A percentile compares a stretch with the other conserved stretches of the same genome.
These are phyloP conservation scores for Pythium utonaiense DNA, from an alignment of 352 stramenopile genomes.

Conservation along the genomic window DNA sequence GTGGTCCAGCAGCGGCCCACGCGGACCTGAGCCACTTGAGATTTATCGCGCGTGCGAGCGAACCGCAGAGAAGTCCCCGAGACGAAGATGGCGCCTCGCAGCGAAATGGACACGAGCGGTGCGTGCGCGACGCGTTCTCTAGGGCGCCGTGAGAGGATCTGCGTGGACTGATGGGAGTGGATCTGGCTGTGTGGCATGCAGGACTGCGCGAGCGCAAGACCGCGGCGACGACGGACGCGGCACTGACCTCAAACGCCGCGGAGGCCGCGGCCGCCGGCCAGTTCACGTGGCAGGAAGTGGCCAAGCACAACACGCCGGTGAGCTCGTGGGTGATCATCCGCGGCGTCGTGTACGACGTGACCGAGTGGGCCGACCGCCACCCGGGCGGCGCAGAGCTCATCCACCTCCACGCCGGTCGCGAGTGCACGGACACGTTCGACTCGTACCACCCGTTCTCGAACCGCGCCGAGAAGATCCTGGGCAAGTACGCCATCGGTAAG, in stretches of 20 bases:
- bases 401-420: conserved; percentile 70
- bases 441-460: conserved; percentile 90
- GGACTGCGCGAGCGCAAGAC: conserved; percentile 63
- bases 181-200: too few species aligned
- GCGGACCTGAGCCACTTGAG: conserved; percentile 9
- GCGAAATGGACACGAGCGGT: conserved; percentile 15
- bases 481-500: conserved; percentile 84
- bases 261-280: conserved; percentile 19
- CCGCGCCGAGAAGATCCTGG: conserved; percentile 75
- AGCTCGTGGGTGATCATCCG: conserved; percentile 97
- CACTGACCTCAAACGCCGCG: conserved; percentile 1
- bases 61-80: conserved; percentile 6
- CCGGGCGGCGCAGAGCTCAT: conserved; percentile 81
- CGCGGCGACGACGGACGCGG: conserved; percentile 13
- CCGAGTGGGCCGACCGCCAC: conserved; percentile 76
- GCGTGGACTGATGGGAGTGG: too few species aligned
- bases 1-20: conserved; percentile 7
- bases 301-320: conserved; percentile 92
- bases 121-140: too few species aligned
- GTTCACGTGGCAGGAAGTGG: conserved; percentile 94
- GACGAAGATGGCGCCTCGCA: conserved; percentile 21
- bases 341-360: conserved; percentile 94
- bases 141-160: too few species aligned
- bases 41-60: neutral
- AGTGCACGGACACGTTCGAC: conserved; percentile 88